Percentiles rank a stretch among this genome's conserved stretches.
These are phyloP conservation scores for Schizopora paradoxa DNA, from an alignment of 1,284 basidiomycete species.

Conservation along the genomic window DNA sequence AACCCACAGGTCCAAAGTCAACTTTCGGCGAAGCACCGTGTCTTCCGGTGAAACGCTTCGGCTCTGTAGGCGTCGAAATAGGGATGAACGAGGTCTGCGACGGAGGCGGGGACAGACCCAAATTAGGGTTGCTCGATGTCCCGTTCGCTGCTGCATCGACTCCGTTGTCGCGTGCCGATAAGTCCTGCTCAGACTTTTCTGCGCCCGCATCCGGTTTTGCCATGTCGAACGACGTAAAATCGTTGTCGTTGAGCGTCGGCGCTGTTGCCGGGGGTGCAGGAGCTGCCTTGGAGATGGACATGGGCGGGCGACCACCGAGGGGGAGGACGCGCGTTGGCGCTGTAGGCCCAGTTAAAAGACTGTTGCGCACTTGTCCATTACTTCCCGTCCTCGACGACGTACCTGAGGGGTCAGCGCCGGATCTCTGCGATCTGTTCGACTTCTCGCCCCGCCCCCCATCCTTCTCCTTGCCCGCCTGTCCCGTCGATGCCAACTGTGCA, in stretches of 20 bases:
- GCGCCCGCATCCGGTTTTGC: slow-evolving; percentile 32
- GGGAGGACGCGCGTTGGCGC: slow-evolving; percentile 44
- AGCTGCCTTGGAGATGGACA: slow-evolving; percentile 63
- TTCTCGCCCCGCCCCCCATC: slow-evolving; percentile 35
- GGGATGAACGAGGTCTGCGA: slow-evolving; percentile 39
- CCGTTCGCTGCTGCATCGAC: not conserved
- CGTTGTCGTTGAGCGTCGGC: slow-evolving; percentile 67
- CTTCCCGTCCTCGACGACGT: slow-evolving; percentile 31
- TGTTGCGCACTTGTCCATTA: too few relatives aligned
- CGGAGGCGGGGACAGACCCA: slow-evolving; percentile 10
- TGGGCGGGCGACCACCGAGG: slow-evolving; percentile 48
- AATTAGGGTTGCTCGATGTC: not conserved
- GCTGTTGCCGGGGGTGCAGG: slow-evolving; percentile 74
- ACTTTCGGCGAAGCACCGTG: slow-evolving; percentile 29
- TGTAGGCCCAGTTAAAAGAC: slow-evolving; percentile 49
- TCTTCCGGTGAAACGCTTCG: slow-evolving; percentile 29
- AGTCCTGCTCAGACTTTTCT: too few relatives aligned
- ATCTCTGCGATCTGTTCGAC: slow-evolving; percentile 28
- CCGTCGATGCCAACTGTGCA: slow-evolving; percentile 68
- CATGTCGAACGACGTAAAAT: slow-evolving; percentile 66
- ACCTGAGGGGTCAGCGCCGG: too few relatives aligned
- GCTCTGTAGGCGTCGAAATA: slow-evolving; percentile 43
- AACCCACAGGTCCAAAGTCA: slow-evolving; percentile 76
- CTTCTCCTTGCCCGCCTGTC: slow-evolving; percentile 29
- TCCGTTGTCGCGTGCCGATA: too few relatives aligned